A percentile compares a stretch with the other conserved stretches of the same genome.
Evolutionary conservation across 2,329 filamentous ascomycete genomes (phyloP).

Genomic region (Monosporascus sp.): DNA sequence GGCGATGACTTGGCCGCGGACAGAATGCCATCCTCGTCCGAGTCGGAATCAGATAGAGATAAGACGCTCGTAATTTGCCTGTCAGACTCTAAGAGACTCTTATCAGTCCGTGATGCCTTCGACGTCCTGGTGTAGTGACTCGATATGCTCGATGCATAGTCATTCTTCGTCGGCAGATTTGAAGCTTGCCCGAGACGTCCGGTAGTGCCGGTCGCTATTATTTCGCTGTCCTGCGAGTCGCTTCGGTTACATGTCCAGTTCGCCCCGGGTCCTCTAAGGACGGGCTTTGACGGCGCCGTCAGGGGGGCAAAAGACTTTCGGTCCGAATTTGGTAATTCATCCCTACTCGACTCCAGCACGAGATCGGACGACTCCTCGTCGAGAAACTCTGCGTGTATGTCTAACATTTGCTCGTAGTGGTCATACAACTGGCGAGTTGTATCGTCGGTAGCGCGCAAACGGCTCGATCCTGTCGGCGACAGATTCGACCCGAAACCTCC

Average conservation of each 20-base stretch:
- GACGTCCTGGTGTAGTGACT: constrained; percentile 53
- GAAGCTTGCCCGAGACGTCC: constrained; percentile 16
- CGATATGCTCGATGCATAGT: constrained; percentile 48
- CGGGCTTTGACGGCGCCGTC: constrained; percentile 16
- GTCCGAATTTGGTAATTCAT: constrained; percentile 10
- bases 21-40: constrained; percentile 42
- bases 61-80: constrained; percentile 51
- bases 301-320: constrained; percentile 17
- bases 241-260: constrained; percentile 19
- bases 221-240: constrained; percentile 21
- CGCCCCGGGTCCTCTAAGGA: constrained; percentile 8
- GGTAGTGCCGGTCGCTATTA: constrained; percentile 20
- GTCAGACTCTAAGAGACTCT: constrained; percentile 46
- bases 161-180: constrained; percentile 28
- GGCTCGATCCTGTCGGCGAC: constrained; percentile 11
- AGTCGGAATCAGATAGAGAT: constrained; percentile 51
- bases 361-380: constrained; percentile 14
- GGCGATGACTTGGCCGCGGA: constrained; percentile 29
- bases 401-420: constrained; percentile 54
- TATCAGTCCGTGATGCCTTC: constrained; percentile 45
- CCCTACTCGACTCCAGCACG: constrained; percentile 2
- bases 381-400: constrained; percentile 33
- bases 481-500: constrained; percentile 24
- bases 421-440: constrained; percentile 46
- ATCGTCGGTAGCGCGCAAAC: constrained; percentile 24